phyloP scores from a whole-genome alignment of 306 rosid genomes.

The Medicago lupulina region DNA sequence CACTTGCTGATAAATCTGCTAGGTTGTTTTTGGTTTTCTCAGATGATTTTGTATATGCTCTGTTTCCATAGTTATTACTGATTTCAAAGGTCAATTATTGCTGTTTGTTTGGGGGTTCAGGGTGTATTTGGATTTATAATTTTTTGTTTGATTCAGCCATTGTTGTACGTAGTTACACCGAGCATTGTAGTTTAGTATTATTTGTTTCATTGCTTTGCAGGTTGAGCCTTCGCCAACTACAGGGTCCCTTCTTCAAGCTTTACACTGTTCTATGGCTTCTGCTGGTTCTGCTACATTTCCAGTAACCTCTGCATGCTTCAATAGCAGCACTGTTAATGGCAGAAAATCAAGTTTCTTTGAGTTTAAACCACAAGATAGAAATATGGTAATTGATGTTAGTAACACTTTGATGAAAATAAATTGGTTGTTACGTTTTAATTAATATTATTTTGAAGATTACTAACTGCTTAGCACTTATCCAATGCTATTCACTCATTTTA shows the following conservation, averaged over 20 bases:
- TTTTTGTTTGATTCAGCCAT: slow-evolving; percentile 22
- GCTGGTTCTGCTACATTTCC: slow-evolving; percentile 58
- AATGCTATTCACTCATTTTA: slow-evolving; percentile 59
- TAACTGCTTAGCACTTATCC: slow-evolving; percentile 46
- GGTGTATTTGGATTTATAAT: not conserved
- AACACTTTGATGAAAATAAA: slow-evolving; percentile 17
- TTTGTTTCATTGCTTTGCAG: slow-evolving; percentile 57
- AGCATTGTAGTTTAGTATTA: slow-evolving; percentile 33
- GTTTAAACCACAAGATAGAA: slow-evolving; percentile 64
- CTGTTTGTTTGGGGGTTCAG: too few species aligned
- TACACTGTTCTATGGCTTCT: slow-evolving; percentile 53
- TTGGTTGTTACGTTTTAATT: slow-evolving; percentile 30
- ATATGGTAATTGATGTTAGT: slow-evolving; percentile 63
- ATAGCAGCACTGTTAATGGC: slow-evolving; percentile 51
- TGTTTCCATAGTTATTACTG: too few species aligned
- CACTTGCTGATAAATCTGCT: slow-evolving; percentile 33
- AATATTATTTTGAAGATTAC: slow-evolving; percentile 22
- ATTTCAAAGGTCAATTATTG: too few species aligned
- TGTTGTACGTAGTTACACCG: slow-evolving; percentile 21
- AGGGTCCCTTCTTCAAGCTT: slow-evolving; percentile 74
- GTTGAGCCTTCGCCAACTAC: slow-evolving; percentile 98
- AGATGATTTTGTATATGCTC: slow-evolving; percentile 24
- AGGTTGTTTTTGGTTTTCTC: slow-evolving; percentile 26
- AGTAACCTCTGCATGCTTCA: slow-evolving; percentile 56
- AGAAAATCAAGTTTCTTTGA: slow-evolving; percentile 74